phyloP scores from a whole-genome alignment of 2,329 filamentous ascomycete species.

The Claviceps digitariae region DNA sequence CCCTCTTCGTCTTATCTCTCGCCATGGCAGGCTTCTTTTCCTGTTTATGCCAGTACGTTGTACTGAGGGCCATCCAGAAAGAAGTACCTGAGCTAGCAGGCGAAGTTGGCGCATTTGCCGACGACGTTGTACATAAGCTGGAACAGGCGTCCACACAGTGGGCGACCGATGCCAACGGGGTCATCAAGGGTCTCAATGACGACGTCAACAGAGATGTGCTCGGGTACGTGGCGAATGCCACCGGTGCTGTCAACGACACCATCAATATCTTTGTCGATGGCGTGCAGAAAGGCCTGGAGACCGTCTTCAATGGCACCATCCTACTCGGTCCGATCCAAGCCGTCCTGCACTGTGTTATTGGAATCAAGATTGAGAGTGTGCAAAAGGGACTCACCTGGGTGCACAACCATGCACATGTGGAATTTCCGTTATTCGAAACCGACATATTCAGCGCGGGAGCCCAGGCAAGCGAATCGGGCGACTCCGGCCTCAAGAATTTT shows the following conservation, averaged over 20 bases:
- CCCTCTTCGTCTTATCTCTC: conserved; percentile 75
- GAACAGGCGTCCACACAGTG: conserved; percentile 62
- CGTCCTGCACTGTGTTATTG: conserved; percentile 75
- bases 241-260: conserved; percentile 69
- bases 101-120: conserved; percentile 67
- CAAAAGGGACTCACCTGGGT: conserved; percentile 92
- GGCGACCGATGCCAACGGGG: conserved; percentile 62
- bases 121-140: conserved; percentile 59
- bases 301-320: conserved; percentile 69
- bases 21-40: conserved; percentile 71
- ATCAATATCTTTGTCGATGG: conserved; percentile 69
- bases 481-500: conserved; percentile 52
- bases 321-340: conserved; percentile 66
- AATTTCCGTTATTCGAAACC: conserved; percentile 64
- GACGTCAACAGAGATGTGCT: conserved; percentile 78
- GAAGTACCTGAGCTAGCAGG: conserved; percentile 62
- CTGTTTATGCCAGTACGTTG: conserved; percentile 67
- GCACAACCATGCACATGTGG: conserved; percentile 69
- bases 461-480: conserved; percentile 41
- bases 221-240: conserved; percentile 76
- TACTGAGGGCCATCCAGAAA: conserved; percentile 60
- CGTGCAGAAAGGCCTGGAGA: conserved; percentile 60
- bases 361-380: conserved; percentile 71
- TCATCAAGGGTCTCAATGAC: conserved; percentile 55
- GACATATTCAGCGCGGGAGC: conserved; percentile 77